Percentiles rank a stretch among this genome's conserved stretches.
Conservation (phyloP, 2,329 filamentous ascomycete genomes). For the Alternaria consortialis region DNA sequence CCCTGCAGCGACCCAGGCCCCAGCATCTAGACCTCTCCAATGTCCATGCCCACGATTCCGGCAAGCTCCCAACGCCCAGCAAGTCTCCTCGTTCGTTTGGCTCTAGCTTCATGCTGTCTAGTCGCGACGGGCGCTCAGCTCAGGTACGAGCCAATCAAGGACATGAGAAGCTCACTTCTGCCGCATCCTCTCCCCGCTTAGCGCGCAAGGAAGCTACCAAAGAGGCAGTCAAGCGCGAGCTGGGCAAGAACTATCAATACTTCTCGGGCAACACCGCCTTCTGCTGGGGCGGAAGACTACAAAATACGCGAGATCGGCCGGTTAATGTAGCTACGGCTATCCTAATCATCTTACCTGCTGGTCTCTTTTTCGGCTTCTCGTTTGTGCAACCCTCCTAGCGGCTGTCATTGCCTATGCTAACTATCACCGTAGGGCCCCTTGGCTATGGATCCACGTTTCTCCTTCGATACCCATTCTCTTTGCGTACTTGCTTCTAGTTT, state of each 20-base stretch:
- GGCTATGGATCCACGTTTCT: conserved; percentile 85
- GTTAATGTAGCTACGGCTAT: conserved; percentile 88
- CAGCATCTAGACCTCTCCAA: conserved; percentile 69
- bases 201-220: conserved; percentile 54
- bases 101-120: conserved; percentile 74
- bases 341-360: conserved; percentile 78
- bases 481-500: conserved; percentile 89
- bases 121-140: conserved; percentile 61
- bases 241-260: conserved; percentile 85
- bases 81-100: conserved; percentile 80
- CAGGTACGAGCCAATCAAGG: conserved; percentile 62
- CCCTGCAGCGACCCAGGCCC: conserved; percentile 69
- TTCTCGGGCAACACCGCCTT: conserved; percentile 95
- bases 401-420: conserved; percentile 20
- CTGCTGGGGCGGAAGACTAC: conserved; percentile 82
- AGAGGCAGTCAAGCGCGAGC: conserved; percentile 52
- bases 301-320: conserved; percentile 86
- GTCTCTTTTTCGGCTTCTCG: conserved; percentile 87
- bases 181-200: conserved; percentile 76
- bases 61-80: conserved; percentile 65
- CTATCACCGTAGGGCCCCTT: conserved; percentile 67
- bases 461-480: conserved; percentile 90
- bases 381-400: conserved; percentile 49
- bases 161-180: conserved; percentile 85
- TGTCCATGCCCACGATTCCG: conserved; percentile 63